Evolutionary conservation across 805 yeast genomes (phyloP).

Genomic region (Schizosaccharomyces osmophilus): DNA sequence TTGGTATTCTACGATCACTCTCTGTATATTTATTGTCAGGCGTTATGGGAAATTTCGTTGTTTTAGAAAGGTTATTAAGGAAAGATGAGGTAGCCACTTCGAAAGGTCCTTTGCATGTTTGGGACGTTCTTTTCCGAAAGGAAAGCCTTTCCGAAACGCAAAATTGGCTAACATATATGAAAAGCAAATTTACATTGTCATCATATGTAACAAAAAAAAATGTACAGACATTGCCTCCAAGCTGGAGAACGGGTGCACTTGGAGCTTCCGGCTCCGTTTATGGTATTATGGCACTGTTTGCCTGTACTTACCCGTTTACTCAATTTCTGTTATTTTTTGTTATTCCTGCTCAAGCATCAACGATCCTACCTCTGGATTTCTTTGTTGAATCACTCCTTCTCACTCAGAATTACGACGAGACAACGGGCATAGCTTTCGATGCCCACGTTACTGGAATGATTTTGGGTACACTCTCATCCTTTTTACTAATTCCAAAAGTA

Average conservation of each 20-base stretch:
- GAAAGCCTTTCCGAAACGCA: background rate
- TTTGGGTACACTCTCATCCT: background rate
- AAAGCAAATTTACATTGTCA: no score
- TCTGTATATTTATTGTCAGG: background rate
- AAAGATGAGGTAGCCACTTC: background rate
- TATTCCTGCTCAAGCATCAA: background rate
- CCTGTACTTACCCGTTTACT: background rate
- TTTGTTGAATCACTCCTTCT: background rate
- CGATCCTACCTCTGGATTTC: background rate
- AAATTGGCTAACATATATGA: background rate
- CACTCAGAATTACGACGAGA: background rate
- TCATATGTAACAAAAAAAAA: no score
- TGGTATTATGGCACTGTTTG: background rate
- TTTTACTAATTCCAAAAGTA: background rate
- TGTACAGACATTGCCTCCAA: background rate
- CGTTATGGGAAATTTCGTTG: background rate
- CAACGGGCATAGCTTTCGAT: background rate
- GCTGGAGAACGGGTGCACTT: background rate
- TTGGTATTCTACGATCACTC: background rate
- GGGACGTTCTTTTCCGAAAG: background rate
- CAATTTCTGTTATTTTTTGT: background rate
- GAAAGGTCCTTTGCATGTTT: background rate
- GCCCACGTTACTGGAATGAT: background rate
- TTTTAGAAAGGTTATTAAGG: background rate
- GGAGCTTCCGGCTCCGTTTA: slow-evolving; percentile 1